These are phyloP conservation scores for Acanthamoeba pearcei DNA, from an alignment of 208 protist genomes.

Conservation along the genomic window DNA sequence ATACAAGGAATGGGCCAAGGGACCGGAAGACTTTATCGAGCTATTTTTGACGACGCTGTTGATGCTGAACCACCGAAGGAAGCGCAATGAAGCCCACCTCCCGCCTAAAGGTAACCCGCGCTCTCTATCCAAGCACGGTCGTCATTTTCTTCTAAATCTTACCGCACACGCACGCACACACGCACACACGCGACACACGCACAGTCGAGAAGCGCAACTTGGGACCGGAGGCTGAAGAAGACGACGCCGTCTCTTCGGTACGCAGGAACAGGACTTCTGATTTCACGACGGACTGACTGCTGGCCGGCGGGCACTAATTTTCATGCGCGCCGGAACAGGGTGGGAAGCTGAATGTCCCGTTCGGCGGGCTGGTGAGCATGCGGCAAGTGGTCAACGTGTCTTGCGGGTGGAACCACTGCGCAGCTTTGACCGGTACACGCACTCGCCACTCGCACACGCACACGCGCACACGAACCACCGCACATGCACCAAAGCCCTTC, in stretches of 20 bases:
- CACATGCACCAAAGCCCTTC: no score
- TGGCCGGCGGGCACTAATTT: no score
- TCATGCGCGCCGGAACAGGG: background rate
- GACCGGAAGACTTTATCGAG: slow-evolving; percentile 30
- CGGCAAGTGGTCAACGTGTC: background rate
- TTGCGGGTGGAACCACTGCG: slow-evolving; percentile 33
- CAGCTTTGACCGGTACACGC: background rate
- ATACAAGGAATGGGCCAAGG: slow-evolving; percentile 4
- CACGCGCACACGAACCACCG: background rate
- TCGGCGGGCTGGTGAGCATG: background rate
- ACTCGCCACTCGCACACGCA: background rate
- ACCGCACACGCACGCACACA: no score
- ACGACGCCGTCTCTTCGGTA: no score
- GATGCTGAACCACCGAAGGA: slow-evolving; percentile 19
- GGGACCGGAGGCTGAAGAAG: no score
- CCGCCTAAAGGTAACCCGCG: background rate
- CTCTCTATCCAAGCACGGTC: background rate
- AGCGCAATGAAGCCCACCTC: slow-evolving; percentile 17
- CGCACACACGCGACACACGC: no score
- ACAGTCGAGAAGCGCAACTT: no score
- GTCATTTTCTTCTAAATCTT: no score
- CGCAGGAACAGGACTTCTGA: no score
- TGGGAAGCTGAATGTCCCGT: background rate
- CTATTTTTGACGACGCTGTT: slow-evolving; percentile 28
- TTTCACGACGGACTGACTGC: no score